Evolutionary conservation across 2,329 filamentous ascomycete genomes (phyloP).

Genomic region (Leptographium galeiforme): DNA sequence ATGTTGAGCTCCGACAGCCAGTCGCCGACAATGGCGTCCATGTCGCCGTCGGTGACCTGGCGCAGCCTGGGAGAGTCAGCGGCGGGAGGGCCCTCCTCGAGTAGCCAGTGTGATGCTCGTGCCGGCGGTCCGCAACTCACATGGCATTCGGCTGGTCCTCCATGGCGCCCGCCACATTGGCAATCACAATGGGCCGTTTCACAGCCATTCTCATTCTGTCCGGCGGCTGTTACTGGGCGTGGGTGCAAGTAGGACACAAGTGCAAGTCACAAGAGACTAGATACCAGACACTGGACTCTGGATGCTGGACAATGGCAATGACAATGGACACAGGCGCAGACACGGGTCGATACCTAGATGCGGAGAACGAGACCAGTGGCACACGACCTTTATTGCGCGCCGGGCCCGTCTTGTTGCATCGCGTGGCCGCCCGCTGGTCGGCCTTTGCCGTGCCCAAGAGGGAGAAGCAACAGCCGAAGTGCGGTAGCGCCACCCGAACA

Average conservation of each 20-base stretch:
- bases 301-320: too few species aligned
- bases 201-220: not conserved
- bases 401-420: too few species aligned
- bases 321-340: too few species aligned
- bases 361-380: too few species aligned
- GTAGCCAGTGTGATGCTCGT: too few species aligned
- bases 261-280: too few species aligned
- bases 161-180: not conserved
- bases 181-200: not conserved
- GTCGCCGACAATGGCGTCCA: conserved; percentile 12
- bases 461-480: not conserved
- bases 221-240: not conserved
- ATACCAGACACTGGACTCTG: too few species aligned
- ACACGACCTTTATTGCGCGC: too few species aligned
- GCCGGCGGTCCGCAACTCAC: not conserved
- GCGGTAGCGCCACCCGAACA: not conserved
- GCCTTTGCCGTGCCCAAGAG: not conserved
- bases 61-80: not conserved
- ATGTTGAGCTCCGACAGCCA: conserved; percentile 18
- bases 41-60: not conserved
- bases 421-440: not conserved
- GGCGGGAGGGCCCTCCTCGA: too few species aligned
- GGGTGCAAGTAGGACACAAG: too few species aligned
- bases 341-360: too few species aligned
- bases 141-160: not conserved